A percentile compares a stretch with the other conserved stretches of the same genome.
Conservation (phyloP, 2,329 filamentous ascomycete genomes). For the Cladosporium sp. region DNA sequence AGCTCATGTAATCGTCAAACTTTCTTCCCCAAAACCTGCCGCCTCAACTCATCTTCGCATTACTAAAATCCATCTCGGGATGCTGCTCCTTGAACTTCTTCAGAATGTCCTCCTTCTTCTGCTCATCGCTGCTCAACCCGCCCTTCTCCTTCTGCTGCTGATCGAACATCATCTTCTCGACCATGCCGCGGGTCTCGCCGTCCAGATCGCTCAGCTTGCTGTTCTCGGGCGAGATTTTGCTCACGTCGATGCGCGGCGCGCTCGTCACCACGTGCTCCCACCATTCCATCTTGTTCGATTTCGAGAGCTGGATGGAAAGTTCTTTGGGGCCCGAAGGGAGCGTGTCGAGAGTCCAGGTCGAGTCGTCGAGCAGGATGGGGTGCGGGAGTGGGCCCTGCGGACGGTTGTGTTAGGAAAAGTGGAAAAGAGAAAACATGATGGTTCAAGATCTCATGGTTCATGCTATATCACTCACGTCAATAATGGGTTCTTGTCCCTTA, state of each 20-base stretch:
- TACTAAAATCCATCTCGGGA: slow-evolving; percentile 67
- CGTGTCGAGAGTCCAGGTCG: slow-evolving; percentile 85
- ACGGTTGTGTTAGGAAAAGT: background rate
- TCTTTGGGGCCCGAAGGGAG: slow-evolving; percentile 62
- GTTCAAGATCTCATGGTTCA: slow-evolving; percentile 1
- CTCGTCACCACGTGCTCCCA: slow-evolving; percentile 87
- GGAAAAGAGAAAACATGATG: too few species aligned
- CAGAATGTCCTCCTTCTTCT: slow-evolving; percentile 90
- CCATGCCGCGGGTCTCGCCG: slow-evolving; percentile 92
- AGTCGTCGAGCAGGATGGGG: slow-evolving; percentile 76
- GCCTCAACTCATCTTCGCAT: slow-evolving; percentile 53
- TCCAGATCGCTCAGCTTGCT: slow-evolving; percentile 89
- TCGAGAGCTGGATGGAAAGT: slow-evolving; percentile 87
- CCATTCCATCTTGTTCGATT: slow-evolving; percentile 97
- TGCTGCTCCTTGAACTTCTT: slow-evolving; percentile 82
- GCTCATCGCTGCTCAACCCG: slow-evolving; percentile 84
- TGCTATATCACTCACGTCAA: slow-evolving; percentile 54
- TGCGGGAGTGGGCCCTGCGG: slow-evolving; percentile 78
- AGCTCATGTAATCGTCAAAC: background rate
- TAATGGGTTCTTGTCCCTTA: slow-evolving; percentile 82
- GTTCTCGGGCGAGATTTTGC: slow-evolving; percentile 91
- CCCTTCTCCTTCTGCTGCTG: slow-evolving; percentile 95
- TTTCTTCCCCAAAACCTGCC: background rate
- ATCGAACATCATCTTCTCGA: slow-evolving; percentile 99
- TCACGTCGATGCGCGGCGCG: slow-evolving; percentile 89